Conservation (phyloP, 805 yeast species). For the Vanderwaltozyma yarrowii region DNA sequence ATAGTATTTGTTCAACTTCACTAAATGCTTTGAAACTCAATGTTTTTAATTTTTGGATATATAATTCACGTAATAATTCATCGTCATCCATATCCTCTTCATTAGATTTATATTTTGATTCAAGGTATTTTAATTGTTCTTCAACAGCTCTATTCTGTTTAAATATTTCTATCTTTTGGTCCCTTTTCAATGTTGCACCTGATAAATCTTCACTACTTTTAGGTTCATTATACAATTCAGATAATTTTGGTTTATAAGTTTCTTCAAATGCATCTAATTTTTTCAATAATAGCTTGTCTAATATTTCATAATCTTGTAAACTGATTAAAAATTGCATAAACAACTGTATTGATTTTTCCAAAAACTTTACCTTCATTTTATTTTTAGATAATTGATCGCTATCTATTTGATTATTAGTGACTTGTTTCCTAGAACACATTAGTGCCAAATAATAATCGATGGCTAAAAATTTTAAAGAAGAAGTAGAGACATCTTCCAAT, state of each 20-base stretch:
- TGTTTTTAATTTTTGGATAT: constrained; percentile 44
- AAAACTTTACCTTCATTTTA: constrained; percentile 26
- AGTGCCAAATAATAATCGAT: constrained; percentile 50
- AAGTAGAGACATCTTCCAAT: constrained; percentile 57
- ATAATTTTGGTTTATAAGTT: constrained; percentile 32
- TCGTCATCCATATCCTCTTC: constrained; percentile 42
- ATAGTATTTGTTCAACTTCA: constrained; percentile 44
- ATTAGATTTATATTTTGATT: constrained; percentile 14
- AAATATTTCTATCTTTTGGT: constrained; percentile 61
- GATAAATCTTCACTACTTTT: constrained; percentile 12
- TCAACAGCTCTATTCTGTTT: constrained; percentile 48
- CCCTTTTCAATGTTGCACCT: constrained; percentile 38
- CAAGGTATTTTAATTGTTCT: constrained; percentile 34
- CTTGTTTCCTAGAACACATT: constrained; percentile 24
- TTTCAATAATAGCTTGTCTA: constrained; percentile 30
- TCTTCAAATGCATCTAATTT: constrained; percentile 34
- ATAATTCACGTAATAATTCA: constrained; percentile 47
- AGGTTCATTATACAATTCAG: constrained; percentile 19
- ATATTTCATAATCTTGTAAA: constrained; percentile 36
- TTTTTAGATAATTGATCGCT: constrained; percentile 6
- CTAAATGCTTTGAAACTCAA: constrained; percentile 45
- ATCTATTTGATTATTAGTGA: constrained; percentile 7
- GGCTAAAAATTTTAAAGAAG: constrained; percentile 48
- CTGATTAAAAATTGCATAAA: constrained; percentile 38
- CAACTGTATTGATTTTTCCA: constrained; percentile 35